Base-by-base conservation (phyloP, 805 yeast genomes). In the Metschnikowia drakensbergensis region DNA sequence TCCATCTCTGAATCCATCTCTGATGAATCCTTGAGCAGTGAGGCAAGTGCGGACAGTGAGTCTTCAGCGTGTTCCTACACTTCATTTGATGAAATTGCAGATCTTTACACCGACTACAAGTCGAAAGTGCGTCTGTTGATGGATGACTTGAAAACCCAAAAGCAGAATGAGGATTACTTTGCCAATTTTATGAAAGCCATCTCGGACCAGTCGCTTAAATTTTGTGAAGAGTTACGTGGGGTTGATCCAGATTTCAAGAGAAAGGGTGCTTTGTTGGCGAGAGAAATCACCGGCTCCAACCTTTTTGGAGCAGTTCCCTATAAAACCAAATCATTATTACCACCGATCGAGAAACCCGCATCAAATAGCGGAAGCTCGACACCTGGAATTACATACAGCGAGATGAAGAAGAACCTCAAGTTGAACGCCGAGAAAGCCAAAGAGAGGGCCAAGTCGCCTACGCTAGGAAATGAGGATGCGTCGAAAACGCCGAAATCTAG, bases 281-380 rank as follows among this genome's bases (percentile, higher is more conserved):
- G 71, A 9, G 67, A 62, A 9, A 68, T 73, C 30, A 73, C 77
- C 1, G 77, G 77, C 3, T 69, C 75, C 3, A 71, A 62, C 42
- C 55, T 61, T 4, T 71, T 71, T 54, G 77, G 75, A 0, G 54
- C 61, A 8, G 64, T 65, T 11, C 74, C 75, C 2, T 69, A 63
- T 55, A 70, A 70, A 46, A 71, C 76, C n/a, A 72, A 71, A 54
- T 71, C 76, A 4, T 49, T 73, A 46, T 57, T 73, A 35, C 63
- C 55, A 4, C 75, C 75, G 3, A 53, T 65, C 1, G 68, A 64
- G 42, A 43, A 43, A 39, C 51, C 39, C 23, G 40, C 30, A 29
- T 50, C 52, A 13, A 47, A 46, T 10, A 46, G 41, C 26, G 47
- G 46, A 10, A 41, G 26, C 13, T 41, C 54, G n/a, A 28, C 48